These are phyloP conservation scores for Hansenula lynferdii DNA, from an alignment of 1,139 yeast species.

Conservation along the genomic window DNA sequence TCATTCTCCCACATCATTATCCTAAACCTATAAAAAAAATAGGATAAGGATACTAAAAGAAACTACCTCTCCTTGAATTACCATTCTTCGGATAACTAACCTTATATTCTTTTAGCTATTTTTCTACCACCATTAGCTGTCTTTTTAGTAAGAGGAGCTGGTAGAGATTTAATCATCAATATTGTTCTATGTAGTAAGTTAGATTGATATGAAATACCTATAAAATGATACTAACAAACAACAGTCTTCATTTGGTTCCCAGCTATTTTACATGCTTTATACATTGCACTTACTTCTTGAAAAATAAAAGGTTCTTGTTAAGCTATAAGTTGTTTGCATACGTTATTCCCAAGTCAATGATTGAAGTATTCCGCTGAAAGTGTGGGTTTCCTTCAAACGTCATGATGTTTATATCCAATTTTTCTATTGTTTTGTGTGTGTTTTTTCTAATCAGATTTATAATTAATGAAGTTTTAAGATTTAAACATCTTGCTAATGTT, in stretches of 20 bases:
- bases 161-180: constrained; percentile 58
- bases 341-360: background rate
- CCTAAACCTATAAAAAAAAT: no score
- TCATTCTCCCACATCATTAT: no score
- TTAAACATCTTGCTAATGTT: no score
- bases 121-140: constrained; percentile 73
- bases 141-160: constrained; percentile 58
- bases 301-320: background rate
- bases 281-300: constrained; percentile 38
- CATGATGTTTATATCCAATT: no score
- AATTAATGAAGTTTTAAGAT: no score
- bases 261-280: constrained; percentile 69
- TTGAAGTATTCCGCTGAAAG: no score
- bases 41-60: no score
- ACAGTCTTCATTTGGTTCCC: constrained; percentile 61
- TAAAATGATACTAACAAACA: constrained; percentile 19
- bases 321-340: background rate
- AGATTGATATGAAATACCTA: constrained; percentile 26
- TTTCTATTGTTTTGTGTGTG: no score
- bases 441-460: no score
- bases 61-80: constrained; percentile 45
- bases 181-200: constrained; percentile 48
- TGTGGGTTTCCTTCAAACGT: no score
- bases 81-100: constrained; percentile 7
- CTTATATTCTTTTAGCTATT: constrained; percentile 44